Base-by-base conservation (phyloP, 192 early-diverging fungal species). In the Coemansia sp. region DNA sequence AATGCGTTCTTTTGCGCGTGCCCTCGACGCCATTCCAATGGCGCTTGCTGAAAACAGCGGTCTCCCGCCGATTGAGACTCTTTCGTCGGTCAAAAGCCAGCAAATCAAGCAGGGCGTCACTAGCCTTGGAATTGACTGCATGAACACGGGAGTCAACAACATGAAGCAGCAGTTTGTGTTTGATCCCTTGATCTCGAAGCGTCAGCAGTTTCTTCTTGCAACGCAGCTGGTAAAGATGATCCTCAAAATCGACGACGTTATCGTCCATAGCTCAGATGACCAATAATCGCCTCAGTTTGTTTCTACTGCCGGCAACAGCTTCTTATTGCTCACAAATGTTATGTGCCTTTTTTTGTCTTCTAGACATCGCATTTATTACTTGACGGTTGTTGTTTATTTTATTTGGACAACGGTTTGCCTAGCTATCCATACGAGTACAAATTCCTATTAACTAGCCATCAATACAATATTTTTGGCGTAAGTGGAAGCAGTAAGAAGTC, bases 211-310 rank as follows among this genome's bases (percentile, higher is more conserved):
- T 79, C 76, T 96, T 67, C 86, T 99, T 59, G 97, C 97, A 14
- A 99, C 97, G 32, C 97, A 99, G 86, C 85, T 99, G 60, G 97
- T 99, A 68, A 98, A 98, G 85, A 97, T 98, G 92, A 95, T 98
- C 67, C 88, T 98, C 50, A 99, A 98, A 83, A 93, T 97, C 68
- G 94, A 95, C 78, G 94, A 95, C 85, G 91, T 92, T 58, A 90
- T 90, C 54, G 81, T 86, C 40, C 81, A 85, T 61, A 73, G 58
- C 55, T 44, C 68, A 0, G 80, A 74, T 59, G 75, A 77, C 39
- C 69, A 83, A 55, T 62, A 76, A 41, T 19, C 32, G 32, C 4
- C 5, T 32, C 5, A 48, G 46, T 48, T 11, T 48, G 25, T 25
- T 25, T 25, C 25, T 25, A 2, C 25, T 25, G 25, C 25, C 25